phyloP scores from a whole-genome alignment of 805 yeast species.

The Cyberlindnera xishuangbannaensis region DNA sequence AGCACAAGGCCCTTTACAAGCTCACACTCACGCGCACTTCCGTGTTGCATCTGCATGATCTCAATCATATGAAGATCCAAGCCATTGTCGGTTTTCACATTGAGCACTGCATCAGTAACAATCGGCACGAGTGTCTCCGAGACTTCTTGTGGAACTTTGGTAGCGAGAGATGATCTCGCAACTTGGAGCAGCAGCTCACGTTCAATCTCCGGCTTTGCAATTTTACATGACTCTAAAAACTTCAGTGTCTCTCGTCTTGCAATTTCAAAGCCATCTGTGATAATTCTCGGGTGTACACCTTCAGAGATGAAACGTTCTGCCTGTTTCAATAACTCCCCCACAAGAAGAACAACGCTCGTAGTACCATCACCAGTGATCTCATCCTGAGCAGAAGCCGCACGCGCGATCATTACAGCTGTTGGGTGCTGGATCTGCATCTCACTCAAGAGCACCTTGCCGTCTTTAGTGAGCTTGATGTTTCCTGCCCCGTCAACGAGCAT shows the following conservation, averaged over 20 bases:
- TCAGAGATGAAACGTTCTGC: slow-evolving; percentile 88
- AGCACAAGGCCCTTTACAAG: slow-evolving; percentile 85
- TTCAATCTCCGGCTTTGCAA: slow-evolving; percentile 45
- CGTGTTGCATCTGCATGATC: slow-evolving; percentile 97
- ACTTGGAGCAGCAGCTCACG: slow-evolving; percentile 88
- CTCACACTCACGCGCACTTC: slow-evolving; percentile 75
- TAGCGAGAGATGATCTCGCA: slow-evolving; percentile 81
- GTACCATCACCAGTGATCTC: slow-evolving; percentile 99
- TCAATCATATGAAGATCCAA: slow-evolving; percentile 96
- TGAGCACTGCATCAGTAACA: slow-evolving; percentile 91
- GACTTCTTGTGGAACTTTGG: slow-evolving; percentile 76
- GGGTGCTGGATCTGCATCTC: slow-evolving; percentile 98
- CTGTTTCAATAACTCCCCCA: slow-evolving; percentile 91
- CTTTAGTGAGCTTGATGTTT: slow-evolving; percentile 89
- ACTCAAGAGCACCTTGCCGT: slow-evolving; percentile 86
- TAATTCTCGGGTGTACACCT: slow-evolving; percentile 92
- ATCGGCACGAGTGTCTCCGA: slow-evolving; percentile 84
- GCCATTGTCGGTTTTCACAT: slow-evolving; percentile 52
- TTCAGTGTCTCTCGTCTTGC: slow-evolving; percentile 75
- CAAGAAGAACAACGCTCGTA: slow-evolving; percentile 88
- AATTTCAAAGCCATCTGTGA: slow-evolving; percentile 91
- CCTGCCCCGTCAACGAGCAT: slow-evolving; percentile 98
- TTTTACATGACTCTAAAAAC: slow-evolving; percentile 63
- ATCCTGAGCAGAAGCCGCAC: slow-evolving; percentile 98
- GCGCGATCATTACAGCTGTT: slow-evolving; percentile 85